These are phyloP conservation scores for Byssochlamys sp. DNA, from an alignment of 2,329 filamentous ascomycete species.

Conservation along the genomic window DNA sequence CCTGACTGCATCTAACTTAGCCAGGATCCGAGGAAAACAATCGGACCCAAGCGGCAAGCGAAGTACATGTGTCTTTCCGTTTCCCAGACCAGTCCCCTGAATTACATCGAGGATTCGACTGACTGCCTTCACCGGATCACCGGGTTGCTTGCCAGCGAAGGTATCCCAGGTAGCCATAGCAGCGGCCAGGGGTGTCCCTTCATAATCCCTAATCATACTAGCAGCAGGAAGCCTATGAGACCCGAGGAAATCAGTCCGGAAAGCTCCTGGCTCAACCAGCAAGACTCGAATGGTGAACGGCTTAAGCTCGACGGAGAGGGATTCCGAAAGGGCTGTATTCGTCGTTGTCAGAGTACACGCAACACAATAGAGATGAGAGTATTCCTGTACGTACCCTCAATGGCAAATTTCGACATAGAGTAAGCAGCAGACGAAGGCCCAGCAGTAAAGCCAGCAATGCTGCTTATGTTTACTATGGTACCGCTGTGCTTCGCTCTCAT, in stretches of 20 bases:
- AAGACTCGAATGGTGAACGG: conserved; percentile 30
- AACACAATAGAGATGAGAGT: too few relatives aligned
- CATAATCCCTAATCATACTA: conserved; percentile 34
- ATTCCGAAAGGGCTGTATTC: conserved; percentile 25
- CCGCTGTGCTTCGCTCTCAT: conserved; percentile 38
- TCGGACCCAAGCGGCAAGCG: conserved; percentile 1
- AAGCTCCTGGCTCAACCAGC: conserved; percentile 32
- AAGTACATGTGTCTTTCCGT: background rate
- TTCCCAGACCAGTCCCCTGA: conserved; percentile 4
- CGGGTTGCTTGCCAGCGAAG: conserved; percentile 1
- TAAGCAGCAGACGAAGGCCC: conserved; percentile 16
- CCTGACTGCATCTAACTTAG: too few relatives aligned
- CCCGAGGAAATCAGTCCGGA: conserved; percentile 32
- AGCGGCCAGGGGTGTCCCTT: conserved; percentile 25
- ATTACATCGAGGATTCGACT: conserved; percentile 7
- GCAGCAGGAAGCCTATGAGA: conserved; percentile 13
- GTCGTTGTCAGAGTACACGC: conserved; percentile 20
- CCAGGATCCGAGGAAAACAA: conserved; percentile 5
- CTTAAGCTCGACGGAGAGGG: too few relatives aligned
- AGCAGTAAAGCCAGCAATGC: conserved; percentile 36
- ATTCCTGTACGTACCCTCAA: too few relatives aligned
- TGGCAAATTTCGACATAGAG: too few relatives aligned
- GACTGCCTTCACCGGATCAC: conserved; percentile 5
- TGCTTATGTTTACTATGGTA: conserved; percentile 38
- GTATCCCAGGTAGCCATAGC: conserved; percentile 1